These are phyloP conservation scores for Scedosporium dehoogii DNA, from an alignment of 2,329 filamentous ascomycete genomes.

Conservation along the genomic window DNA sequence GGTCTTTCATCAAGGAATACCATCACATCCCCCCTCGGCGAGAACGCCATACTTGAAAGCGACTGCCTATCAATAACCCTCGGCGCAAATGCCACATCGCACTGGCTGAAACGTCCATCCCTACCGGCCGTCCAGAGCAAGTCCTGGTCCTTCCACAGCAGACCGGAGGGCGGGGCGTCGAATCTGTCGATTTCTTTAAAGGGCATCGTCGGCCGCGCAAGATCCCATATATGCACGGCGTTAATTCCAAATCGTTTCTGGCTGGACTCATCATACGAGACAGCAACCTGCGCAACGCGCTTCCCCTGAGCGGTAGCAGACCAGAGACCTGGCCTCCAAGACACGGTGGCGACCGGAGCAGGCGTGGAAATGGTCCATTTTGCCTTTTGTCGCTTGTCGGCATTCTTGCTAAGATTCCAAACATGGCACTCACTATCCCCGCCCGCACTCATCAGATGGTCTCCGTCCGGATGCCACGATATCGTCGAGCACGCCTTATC, in stretches of 20 bases:
- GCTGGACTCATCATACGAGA: slow-evolving; percentile 50
- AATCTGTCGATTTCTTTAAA: slow-evolving; percentile 57
- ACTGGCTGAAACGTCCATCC: slow-evolving; percentile 54
- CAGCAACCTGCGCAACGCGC: slow-evolving; percentile 51
- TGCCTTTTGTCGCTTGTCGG: slow-evolving; percentile 54
- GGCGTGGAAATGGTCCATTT: slow-evolving; percentile 52
- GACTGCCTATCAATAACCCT: slow-evolving; percentile 53
- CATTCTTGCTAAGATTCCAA: slow-evolving; percentile 52
- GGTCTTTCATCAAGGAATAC: slow-evolving; percentile 53
- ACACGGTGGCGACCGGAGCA: slow-evolving; percentile 46
- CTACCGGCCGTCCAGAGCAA: slow-evolving; percentile 56
- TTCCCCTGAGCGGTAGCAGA: slow-evolving; percentile 52
- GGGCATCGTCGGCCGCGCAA: slow-evolving; percentile 56
- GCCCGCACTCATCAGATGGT: slow-evolving; percentile 55
- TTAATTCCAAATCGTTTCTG: slow-evolving; percentile 44
- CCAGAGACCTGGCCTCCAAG: slow-evolving; percentile 57
- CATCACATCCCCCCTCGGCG: slow-evolving; percentile 46
- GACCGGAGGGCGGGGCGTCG: slow-evolving; percentile 42
- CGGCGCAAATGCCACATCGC: slow-evolving; percentile 54
- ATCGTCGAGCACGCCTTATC: slow-evolving; percentile 50
- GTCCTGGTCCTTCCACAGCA: slow-evolving; percentile 56
- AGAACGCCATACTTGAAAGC: slow-evolving; percentile 52
- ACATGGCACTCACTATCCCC: slow-evolving; percentile 52
- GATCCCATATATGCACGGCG: slow-evolving; percentile 56
- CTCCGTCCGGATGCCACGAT: slow-evolving; percentile 58